Base-by-base conservation (phyloP, 805 yeast genomes). In the Maudiozyma turicensis region DNA sequence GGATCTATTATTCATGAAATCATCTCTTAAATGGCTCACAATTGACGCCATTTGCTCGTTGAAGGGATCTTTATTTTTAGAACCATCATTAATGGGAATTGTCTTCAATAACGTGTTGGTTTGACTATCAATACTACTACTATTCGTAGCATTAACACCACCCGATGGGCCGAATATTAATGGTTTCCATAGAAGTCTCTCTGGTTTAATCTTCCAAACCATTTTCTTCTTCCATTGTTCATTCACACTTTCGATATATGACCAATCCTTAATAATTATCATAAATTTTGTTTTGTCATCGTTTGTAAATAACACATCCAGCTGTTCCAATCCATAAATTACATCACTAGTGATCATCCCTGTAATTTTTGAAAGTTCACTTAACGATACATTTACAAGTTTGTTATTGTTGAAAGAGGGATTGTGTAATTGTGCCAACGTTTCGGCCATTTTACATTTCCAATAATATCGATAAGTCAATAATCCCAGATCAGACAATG, bases 331-430 rank as follows among this genome's bases (percentile, higher is more conserved):
- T 0, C 95, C 95, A 43, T 85, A 86, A 6, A 91, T 74, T 0
- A 90, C 88, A 66, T 93, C 98, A 11, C 91, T 84, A 8, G 84
- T 76, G 1, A 76, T 82, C 90, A 93, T 85, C 0, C 97, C 97
- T 0, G 96, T 86, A 10, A 78, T 60, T 49, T 75, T 76, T 4
- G 90, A 72, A 15, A 91, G 59, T 46, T 74, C 80, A 26, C 80
- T 76, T 13, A 91, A 74, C 0, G 90, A 76, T 1, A 80, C 53
- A 53, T 30, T 61, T 44, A 9, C 20, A 8, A 5, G 42, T 5
- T 46, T 13, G 43, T 9, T 11, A 30, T 37, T 10, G 3, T 7
- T 11, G 10, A 32, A 43, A 3, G 7, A 13, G 20, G 28, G 29
- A 3, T 32, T 13, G 8, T 42, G 54, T 57, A 34, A 58, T 20